Percentiles rank a stretch among this genome's conserved stretches.
phyloP scores from a whole-genome alignment of 306 rosid genomes.

The Bauhinia variegata region DNA sequence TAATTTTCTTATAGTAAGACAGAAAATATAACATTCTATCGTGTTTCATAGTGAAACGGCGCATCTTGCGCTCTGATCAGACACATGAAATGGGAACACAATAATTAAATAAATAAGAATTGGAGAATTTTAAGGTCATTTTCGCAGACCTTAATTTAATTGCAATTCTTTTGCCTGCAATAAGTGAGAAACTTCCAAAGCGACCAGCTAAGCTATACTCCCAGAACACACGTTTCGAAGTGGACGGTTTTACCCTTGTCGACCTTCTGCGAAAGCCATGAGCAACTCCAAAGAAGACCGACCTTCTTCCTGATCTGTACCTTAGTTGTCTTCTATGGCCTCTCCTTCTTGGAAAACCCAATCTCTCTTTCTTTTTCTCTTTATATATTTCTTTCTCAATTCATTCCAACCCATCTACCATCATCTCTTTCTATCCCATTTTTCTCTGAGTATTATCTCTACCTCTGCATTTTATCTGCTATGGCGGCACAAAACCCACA shows the following conservation, averaged over 20 bases:
- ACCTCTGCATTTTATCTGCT: slow-evolving; percentile 1
- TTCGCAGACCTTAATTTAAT: no score
- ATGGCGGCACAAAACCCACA: slow-evolving; percentile 58
- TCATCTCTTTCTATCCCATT: neutral
- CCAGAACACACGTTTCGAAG: neutral
- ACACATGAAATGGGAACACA: no score
- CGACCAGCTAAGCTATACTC: neutral
- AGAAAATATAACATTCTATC: no score
- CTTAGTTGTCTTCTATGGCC: slow-evolving; percentile 66
- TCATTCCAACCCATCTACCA: neutral
- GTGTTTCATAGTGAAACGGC: no score
- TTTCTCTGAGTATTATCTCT: neutral
- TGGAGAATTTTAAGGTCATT: no score
- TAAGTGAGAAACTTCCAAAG: no score
- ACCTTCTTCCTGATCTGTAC: slow-evolving; percentile 35
- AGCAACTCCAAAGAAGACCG: slow-evolving; percentile 31
- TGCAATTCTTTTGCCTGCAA: no score
- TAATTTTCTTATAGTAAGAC: no score
- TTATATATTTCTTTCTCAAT: slow-evolving; percentile 26
- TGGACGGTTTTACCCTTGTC: slow-evolving; percentile 46
- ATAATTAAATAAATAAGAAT: no score
- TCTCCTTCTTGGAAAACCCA: slow-evolving; percentile 65
- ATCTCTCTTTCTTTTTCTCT: neutral
- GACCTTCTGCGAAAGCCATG: slow-evolving; percentile 49
- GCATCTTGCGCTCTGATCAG: no score